Conservation (phyloP, 495 filamentous ascomycete genomes). For the Aspergillus conjunctus region DNA sequence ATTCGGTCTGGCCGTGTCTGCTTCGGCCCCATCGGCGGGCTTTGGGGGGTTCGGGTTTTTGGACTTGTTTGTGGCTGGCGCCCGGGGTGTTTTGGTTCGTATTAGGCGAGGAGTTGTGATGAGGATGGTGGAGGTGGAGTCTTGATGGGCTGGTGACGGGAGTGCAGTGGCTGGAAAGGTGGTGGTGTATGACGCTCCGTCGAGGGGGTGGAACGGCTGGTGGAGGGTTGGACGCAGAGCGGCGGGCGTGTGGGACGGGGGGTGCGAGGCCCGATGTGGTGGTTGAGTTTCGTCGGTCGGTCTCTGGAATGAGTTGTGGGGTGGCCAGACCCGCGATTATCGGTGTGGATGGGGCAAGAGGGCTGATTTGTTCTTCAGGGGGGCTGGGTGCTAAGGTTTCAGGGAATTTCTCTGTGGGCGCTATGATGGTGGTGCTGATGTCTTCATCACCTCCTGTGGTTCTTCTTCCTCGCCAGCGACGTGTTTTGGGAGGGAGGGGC, state of each 20-base stretch:
- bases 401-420: conserved; percentile 31
- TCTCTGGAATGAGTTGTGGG: not conserved
- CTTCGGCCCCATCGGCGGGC: conserved; percentile 42
- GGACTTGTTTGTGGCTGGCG: conserved; percentile 29
- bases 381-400: conserved; percentile 26
- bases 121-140: conserved; percentile 6
- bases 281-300: conserved; percentile 34
- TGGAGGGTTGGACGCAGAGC: conserved; percentile 45
- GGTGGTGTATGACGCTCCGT: conserved; percentile 35
- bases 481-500: conserved; percentile 47
- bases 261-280: conserved; percentile 30
- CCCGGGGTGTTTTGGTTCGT: not conserved
- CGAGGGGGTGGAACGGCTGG: conserved; percentile 46
- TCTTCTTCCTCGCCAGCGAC: conserved; percentile 46
- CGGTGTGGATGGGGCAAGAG: conserved; percentile 23
- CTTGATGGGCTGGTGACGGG: conserved; percentile 26
- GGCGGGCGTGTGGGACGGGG: conserved; percentile 32
- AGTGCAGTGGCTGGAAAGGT: conserved; percentile 31
- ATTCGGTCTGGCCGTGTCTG: conserved; percentile 34
- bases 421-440: not conserved
- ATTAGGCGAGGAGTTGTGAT: conserved; percentile 5
- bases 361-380: conserved; percentile 21
- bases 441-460: conserved; percentile 32
- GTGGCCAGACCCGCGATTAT: conserved; percentile 13
- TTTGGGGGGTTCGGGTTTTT: conserved; percentile 42